These are phyloP conservation scores for Euphorbia tirucalli DNA, from an alignment of 345 rosid genomes.

Conservation along the genomic window DNA sequence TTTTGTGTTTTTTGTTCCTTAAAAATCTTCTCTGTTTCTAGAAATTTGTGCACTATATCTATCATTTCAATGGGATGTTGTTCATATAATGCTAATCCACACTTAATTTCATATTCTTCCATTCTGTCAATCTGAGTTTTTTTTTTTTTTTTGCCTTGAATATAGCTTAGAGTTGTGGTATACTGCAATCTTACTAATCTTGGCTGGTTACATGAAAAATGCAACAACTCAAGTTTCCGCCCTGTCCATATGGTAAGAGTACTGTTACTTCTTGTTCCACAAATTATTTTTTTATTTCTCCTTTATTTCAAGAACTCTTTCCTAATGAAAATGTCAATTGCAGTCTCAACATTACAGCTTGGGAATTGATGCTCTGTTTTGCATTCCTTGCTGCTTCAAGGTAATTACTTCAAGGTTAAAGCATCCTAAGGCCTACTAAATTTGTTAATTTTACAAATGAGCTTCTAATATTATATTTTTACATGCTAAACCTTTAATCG, in stretches of 20 bases:
- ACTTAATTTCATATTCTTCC: too few relatives aligned
- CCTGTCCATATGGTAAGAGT: conserved; percentile 73
- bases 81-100: too few relatives aligned
- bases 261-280: too few relatives aligned
- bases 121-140: neutral
- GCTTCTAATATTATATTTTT: too few relatives aligned
- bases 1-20: too few relatives aligned
- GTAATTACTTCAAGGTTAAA: conserved; percentile 16
- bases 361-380: conserved; percentile 56
- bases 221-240: conserved; percentile 64
- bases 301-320: neutral
- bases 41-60: too few relatives aligned
- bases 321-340: neutral
- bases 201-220: conserved; percentile 69
- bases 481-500: too few relatives aligned
- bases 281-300: neutral
- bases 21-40: too few relatives aligned
- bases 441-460: too few relatives aligned
- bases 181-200: conserved; percentile 53
- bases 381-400: conserved; percentile 52
- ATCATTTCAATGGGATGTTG: too few relatives aligned
- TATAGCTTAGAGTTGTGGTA: conserved; percentile 84
- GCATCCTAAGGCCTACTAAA: too few relatives aligned
- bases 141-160: neutral
- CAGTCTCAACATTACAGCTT: conserved; percentile 43